Base-by-base conservation (phyloP, 2,329 filamentous ascomycete species). In the Aspergillus puulaauensis region DNA sequence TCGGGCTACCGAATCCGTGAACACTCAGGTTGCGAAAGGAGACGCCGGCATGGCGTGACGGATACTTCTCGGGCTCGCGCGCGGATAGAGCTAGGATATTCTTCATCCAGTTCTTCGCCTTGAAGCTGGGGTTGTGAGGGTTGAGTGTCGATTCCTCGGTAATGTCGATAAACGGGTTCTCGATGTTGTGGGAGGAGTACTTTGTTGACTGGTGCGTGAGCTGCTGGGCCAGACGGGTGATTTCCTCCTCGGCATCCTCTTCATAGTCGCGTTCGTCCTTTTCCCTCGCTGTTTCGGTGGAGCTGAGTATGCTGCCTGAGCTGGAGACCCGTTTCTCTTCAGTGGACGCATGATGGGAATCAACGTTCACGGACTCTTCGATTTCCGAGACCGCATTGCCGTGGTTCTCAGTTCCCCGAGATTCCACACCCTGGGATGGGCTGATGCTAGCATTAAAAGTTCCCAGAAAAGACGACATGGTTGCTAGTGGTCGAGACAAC, bases 21-120 rank as follows among this genome's bases (percentile, higher is more conserved):
- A 90, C 86, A 59, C 84, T 89, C 56, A 91, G 77, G 67, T 90
- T 82, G 71, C 84, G 82, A 75, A 88, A 90, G 51, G 82, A 80
- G 45, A 91, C 79, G 47, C 88, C 88, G 0, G 84, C 81, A 14
- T 83, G 84, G 65, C 87, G 82, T 43, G 67, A 63, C 2, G 73
- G 75, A 70, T 85, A 85, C 14, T 74, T 70, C 62, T 79, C 77
- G 52, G 83, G 86, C 57, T 83, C 80, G 60, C 74, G 78, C 33
- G 79, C 77, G 17, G 74, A 75, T 24, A 79, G 70, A 8, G 75
- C 75, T 35, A 82, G 68, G 52, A 82, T 65, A 45, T 77, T 75
- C 64, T 77, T 78, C 60, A 77, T 74, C 79, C 80, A 82, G 48
- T 73, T 72, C 58, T 73, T 74, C 5, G 78, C 70, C 46, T 75